Percentiles rank a stretch among this genome's conserved stretches.
phyloP scores from a whole-genome alignment of 257 asterid species.

The Petunia secreta region DNA sequence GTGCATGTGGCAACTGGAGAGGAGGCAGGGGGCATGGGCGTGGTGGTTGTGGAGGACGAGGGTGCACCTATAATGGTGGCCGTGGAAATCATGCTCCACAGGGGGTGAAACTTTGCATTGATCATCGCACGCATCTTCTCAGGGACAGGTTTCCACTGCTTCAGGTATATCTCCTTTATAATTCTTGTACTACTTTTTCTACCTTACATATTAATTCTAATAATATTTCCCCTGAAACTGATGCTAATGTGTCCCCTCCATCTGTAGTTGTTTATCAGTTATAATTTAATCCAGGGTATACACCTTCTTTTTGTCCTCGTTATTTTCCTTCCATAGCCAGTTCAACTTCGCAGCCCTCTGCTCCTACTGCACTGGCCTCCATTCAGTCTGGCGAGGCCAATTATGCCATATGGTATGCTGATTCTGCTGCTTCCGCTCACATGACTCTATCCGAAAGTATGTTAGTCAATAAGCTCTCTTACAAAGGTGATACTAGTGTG shows the following conservation, averaged over 20 bases:
- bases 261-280: background rate
- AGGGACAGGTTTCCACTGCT: background rate
- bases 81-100: background rate
- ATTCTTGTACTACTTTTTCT: background rate
- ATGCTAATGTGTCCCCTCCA: background rate
- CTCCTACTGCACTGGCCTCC: background rate
- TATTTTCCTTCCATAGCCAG: background rate
- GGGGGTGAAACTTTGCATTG: background rate
- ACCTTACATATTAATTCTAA: background rate
- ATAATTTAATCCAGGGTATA: background rate
- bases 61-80: background rate
- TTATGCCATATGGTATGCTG: background rate
- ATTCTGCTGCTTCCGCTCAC: background rate
- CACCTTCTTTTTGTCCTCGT: background rate
- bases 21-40: background rate
- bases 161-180: too few species aligned
- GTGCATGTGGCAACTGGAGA: background rate
- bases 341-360: background rate
- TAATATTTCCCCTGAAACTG: background rate
- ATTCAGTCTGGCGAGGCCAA: background rate
- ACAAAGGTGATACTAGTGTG: background rate
- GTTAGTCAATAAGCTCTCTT: background rate
- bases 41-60: background rate
- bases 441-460: background rate
- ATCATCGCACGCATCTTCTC: background rate